These are phyloP conservation scores for Friedmanniomyces endolithicus DNA, from an alignment of 495 filamentous ascomycete genomes.

Conservation along the genomic window DNA sequence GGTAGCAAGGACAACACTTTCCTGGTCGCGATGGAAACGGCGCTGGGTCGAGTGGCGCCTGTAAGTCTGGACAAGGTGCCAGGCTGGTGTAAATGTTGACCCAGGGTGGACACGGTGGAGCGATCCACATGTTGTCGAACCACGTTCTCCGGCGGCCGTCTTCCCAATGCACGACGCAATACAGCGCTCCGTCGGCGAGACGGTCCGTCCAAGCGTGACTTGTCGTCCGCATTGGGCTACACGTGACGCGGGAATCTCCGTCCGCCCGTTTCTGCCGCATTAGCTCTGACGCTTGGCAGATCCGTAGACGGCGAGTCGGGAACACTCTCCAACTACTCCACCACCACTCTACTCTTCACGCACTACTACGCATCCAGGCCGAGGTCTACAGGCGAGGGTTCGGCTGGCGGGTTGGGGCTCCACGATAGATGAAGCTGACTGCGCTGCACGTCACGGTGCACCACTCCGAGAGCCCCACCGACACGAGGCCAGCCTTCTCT, in stretches of 20 bases:
- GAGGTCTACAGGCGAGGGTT: not conserved
- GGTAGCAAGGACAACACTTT: no score
- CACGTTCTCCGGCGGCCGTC: no score
- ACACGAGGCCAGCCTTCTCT: not conserved
- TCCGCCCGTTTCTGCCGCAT: not conserved
- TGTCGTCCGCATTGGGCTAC: not conserved
- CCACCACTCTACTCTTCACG: not conserved
- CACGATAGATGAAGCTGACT: not conserved
- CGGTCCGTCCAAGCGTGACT: not conserved
- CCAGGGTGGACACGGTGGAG: no score
- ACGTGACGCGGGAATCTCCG: not conserved
- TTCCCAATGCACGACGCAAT: not conserved
- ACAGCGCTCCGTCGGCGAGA: not conserved
- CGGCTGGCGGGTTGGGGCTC: not conserved
- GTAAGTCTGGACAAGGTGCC: no score
- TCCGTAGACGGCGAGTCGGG: not conserved
- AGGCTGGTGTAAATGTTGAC: no score
- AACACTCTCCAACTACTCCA: not conserved
- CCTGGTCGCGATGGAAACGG: no score
- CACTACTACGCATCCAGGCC: not conserved
- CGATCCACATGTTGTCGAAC: no score
- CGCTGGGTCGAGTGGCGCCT: no score
- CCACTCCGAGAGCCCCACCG: not conserved
- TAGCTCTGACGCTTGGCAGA: not conserved
- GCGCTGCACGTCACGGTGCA: not conserved